phyloP scores from a whole-genome alignment of 208 protist species.

The Trypanosoma scelopori region DNA sequence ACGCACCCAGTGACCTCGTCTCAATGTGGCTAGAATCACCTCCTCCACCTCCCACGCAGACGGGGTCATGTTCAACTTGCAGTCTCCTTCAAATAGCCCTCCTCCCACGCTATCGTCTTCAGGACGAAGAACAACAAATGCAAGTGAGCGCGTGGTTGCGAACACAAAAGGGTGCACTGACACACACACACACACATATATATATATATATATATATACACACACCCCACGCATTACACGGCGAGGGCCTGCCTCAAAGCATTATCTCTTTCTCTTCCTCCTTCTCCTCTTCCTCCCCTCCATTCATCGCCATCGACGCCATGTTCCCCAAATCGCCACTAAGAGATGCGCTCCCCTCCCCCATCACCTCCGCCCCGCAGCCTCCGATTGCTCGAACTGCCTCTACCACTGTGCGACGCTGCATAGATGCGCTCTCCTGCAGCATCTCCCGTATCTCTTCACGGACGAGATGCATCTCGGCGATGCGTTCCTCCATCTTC shows the following conservation, averaged over 20 bases:
- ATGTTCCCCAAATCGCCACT: no score
- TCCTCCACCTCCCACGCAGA: conserved; percentile 70
- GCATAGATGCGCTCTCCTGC: conserved; percentile 13
- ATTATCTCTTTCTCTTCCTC: conserved; percentile 25
- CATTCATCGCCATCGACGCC: no score
- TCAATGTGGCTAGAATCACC: conserved; percentile 43
- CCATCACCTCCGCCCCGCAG: not conserved
- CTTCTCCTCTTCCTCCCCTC: not conserved
- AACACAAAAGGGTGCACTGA: no score
- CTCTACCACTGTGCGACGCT: conserved; percentile 17
- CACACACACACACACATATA: no score
- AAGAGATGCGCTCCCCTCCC: not conserved
- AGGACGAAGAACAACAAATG: no score
- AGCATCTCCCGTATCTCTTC: conserved; percentile 68
- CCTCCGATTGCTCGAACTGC: conserved; percentile 23
- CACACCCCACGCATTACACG: no score
- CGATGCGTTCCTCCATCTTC: conserved; percentile 56
- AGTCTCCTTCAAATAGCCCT: conserved; percentile 5
- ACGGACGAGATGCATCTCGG: conserved; percentile 53
- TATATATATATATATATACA: no score
- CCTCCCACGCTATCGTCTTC: not conserved
- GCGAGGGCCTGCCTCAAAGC: conserved; percentile 12
- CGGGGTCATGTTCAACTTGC: conserved; percentile 21
- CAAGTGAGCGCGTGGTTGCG: no score
- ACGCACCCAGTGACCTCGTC: conserved; percentile 45